Evolutionary conservation across 257 asterid species (phyloP), one percentile per base, ranked within the genome.

Genomic region (Ilex asprella): DNA sequence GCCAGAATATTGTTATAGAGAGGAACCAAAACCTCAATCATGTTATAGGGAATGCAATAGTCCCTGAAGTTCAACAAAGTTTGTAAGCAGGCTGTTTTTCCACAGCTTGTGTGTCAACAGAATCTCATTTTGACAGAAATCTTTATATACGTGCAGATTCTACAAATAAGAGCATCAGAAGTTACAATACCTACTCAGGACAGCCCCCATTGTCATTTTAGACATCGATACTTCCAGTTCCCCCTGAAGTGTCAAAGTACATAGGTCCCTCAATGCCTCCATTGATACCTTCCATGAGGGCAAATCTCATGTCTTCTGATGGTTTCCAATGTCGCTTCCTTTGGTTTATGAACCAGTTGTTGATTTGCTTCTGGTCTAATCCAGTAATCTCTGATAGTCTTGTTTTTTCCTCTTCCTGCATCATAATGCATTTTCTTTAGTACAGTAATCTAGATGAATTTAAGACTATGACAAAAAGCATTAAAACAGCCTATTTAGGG

Each of bases 311-410:
- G 77, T 82, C 95, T 16, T 89, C 85, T 0, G 91, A 84, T 1
- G 95, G 97, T 55, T 81, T 74, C 95, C 97, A 89, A 32, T 89
- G 92, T 12, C 95, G 78, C 67, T 89, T 89, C 77, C 97, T 78
- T 67, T 21, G 27, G 1, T 21, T 21, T 21, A 21, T 21, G 27
- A 21, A 21, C 27, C 27, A 21, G 27, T 21, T 21, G 27, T 21
- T 21, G 27, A 21, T 21, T 21, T 21, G 27, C 27, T 21, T 21
- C 27, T 21, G 27, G 69, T 86, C 91, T 51, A 89, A 63, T 21
- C 89, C 88, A 0, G 91, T 89, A 14, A 39, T 58, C 61, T 81
- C 91, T 0, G 91, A 84, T 32, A 89, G 67, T 84, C 63, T 73
- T 41, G 44, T 84, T 50, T 89, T 89, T 77, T 89, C 95, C 15